Evolutionary conservation across 176 grass and related monocot genomes (phyloP), one percentile per base, ranked within the genome.

Genomic region (Dactylis glomerata): DNA sequence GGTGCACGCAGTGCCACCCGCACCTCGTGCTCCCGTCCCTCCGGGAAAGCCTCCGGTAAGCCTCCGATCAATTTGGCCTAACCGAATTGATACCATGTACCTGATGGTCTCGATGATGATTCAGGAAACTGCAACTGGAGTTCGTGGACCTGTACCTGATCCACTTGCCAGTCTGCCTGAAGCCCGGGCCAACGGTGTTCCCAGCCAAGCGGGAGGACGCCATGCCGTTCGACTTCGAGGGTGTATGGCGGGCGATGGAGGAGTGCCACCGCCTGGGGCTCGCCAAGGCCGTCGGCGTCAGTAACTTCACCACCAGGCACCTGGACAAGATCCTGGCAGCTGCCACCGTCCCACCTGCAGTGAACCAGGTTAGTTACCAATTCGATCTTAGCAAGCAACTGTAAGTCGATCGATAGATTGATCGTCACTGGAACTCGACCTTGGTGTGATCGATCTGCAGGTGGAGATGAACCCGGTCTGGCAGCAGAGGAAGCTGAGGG

Each of bases 311-410:
- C 1, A 33, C 75, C 17, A 51, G 4, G 75, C 86, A 51, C 49
- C 49, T 51, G 20, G 49, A 51, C 68, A 96, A 91, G 81, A 70
- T 97, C 64, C 45, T 75, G 13, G 31, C 74, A 23, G 37, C 75
- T 22, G 87, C 89, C 51, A 66, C 81, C 28, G 85, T 94, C 31
- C 83, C 89, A 14, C 94, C 94, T 26, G 94, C 94, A 0, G 94
- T 97, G 2, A 94, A 94, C 75, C 92, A 97, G 94, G 89, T 97
- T 22, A n/a, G n/a, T n/a, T n/a, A n/a, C n/a, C n/a, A n/a, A n/a
- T n/a, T n/a, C n/a, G n/a, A n/a, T n/a, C n/a, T n/a, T n/a, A n/a
- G n/a, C n/a, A n/a, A n/a, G n/a, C n/a, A n/a, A n/a, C n/a, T n/a
- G n/a, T n/a, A n/a, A n/a, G n/a, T n/a, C n/a, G n/a, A n/a, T n/a